Evolutionary conservation across 768 basidiomycete species (phyloP).

Genomic region (Stropharia rugosoannulata): DNA sequence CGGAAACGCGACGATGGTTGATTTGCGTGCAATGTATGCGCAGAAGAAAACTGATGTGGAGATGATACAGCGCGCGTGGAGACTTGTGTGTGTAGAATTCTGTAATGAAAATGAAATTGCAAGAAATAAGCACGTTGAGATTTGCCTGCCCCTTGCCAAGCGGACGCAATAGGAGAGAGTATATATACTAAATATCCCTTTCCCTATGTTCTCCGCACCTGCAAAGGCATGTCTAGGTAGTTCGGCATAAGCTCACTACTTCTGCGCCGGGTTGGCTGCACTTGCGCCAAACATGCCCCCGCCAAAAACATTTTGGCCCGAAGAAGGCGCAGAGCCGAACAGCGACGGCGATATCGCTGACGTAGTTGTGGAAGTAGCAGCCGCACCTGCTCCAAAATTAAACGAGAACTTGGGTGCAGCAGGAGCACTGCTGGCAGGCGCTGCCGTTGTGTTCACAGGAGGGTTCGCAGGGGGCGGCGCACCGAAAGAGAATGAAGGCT

Average conservation of each 20-base stretch:
- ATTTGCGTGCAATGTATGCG: too few relatives aligned
- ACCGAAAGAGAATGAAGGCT: background rate
- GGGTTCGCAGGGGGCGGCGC: too few relatives aligned
- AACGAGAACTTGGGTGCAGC: conserved; percentile 16
- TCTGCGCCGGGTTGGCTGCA: conserved; percentile 1
- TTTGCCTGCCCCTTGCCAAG: background rate
- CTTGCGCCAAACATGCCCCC: background rate
- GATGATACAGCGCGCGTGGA: too few relatives aligned
- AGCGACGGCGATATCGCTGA: conserved; percentile 30
- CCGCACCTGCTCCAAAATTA: conserved; percentile 15
- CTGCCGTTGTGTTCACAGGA: too few relatives aligned
- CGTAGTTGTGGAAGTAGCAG: conserved; percentile 15
- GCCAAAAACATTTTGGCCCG: conserved; percentile 6
- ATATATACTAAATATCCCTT: background rate
- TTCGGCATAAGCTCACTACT: background rate
- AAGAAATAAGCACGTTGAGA: background rate
- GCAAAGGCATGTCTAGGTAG: background rate
- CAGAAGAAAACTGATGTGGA: too few relatives aligned
- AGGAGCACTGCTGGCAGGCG: background rate
- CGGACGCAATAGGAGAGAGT: background rate
- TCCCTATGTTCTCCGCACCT: background rate
- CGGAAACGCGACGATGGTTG: background rate
- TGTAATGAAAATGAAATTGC: background rate
- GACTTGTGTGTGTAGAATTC: too few relatives aligned
- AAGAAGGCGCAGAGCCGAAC: conserved; percentile 16